phyloP scores from a whole-genome alignment of 495 filamentous ascomycete genomes.

The Neurospora terricola region DNA sequence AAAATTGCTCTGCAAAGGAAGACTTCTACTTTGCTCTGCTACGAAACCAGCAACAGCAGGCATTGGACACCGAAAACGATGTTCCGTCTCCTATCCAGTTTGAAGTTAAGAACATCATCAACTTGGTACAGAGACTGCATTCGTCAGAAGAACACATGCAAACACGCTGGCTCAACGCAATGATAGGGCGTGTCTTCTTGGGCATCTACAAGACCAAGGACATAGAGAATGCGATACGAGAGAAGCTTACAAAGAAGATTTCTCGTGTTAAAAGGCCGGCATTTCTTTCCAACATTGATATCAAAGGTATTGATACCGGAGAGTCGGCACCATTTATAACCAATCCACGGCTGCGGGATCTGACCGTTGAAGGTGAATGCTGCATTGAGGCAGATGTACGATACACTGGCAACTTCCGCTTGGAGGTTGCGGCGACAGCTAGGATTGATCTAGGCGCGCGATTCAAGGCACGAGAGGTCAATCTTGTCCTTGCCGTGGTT shows the following conservation, averaged over 20 bases:
- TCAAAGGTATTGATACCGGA: conserved; percentile 78
- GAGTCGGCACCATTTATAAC: conserved; percentile 81
- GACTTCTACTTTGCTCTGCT: conserved; percentile 95
- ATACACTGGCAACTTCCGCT: conserved; percentile 78
- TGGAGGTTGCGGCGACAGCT: conserved; percentile 83
- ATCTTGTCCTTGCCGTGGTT: conserved; percentile 76
- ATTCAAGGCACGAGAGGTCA: conserved; percentile 85
- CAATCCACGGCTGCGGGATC: conserved; percentile 77
- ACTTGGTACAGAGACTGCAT: conserved; percentile 78
- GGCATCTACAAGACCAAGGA: conserved; percentile 76
- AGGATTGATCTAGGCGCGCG: conserved; percentile 80
- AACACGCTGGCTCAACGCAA: conserved; percentile 88
- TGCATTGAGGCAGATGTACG: conserved; percentile 75
- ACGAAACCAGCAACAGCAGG: conserved; percentile 61
- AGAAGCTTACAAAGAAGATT: conserved; percentile 94
- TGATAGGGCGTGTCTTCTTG: conserved; percentile 80
- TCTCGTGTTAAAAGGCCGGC: conserved; percentile 83
- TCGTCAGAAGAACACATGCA: conserved; percentile 87
- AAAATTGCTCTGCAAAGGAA: conserved; percentile 90
- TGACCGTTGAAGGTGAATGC: conserved; percentile 85
- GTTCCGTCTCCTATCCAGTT: conserved; percentile 69
- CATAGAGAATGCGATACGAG: conserved; percentile 64
- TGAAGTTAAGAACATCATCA: conserved; percentile 73
- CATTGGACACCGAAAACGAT: conserved; percentile 41
- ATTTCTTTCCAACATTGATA: conserved; percentile 70